phyloP scores from a whole-genome alignment of 164 flowering plant species.

The Magnolia changhungtana region DNA sequence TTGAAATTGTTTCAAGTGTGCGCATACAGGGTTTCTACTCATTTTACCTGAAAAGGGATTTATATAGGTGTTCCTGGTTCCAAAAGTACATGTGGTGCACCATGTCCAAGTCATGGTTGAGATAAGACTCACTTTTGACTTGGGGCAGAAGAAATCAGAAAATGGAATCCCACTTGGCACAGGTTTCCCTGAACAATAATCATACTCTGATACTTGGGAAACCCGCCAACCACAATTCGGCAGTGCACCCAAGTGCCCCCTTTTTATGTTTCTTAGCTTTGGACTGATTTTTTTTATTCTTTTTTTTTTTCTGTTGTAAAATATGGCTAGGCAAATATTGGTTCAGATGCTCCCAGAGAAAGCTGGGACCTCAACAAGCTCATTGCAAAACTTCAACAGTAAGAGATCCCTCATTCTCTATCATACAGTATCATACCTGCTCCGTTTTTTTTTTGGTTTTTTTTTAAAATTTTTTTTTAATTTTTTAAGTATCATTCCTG shows the following conservation, averaged over 20 bases:
- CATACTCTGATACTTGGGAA: not conserved
- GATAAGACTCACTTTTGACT: not conserved
- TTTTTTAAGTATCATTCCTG: too few species aligned
- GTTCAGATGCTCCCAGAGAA: slow-evolving; percentile 76
- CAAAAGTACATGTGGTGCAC: not conserved
- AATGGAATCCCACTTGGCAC: not conserved
- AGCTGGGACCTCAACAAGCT: slow-evolving; percentile 96
- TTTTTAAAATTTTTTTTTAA: too few species aligned
- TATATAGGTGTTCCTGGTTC: too few species aligned
- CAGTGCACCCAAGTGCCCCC: not conserved
- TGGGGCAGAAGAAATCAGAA: not conserved
- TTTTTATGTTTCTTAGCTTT: too few species aligned
- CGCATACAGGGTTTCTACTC: too few species aligned
- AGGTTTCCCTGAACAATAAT: not conserved
- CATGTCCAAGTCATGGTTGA: not conserved
- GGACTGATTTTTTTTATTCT: not conserved
- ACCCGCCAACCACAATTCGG: not conserved
- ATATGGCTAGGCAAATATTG: slow-evolving; percentile 75
- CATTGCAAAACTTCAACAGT: slow-evolving; percentile 89
- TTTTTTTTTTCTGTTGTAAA: not conserved
- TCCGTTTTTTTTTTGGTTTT: too few species aligned
- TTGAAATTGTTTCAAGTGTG: too few species aligned
- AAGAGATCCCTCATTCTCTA: slow-evolving; percentile 26
- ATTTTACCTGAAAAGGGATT: too few species aligned
- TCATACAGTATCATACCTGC: not conserved